Evolutionary conservation across 2,329 filamentous ascomycete species (phyloP), one percentile per base, ranked within the genome.

Genomic region (Hypoxylon sp.): DNA sequence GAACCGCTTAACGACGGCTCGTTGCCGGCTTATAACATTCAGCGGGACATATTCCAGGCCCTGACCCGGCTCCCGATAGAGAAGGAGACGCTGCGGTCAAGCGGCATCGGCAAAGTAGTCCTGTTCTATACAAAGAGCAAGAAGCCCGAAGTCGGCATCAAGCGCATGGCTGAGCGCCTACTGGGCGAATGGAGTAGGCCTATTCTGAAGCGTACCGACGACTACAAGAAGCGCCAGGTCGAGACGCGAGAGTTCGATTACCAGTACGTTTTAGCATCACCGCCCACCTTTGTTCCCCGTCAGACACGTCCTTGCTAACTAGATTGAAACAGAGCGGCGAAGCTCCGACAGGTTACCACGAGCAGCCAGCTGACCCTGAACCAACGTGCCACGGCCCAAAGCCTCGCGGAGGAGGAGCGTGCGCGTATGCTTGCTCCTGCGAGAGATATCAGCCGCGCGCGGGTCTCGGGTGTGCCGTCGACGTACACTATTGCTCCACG

Each of bases 101-200:
- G 93, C 74, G 94, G 95, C 19, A 96, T 99, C 71, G 96, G 96
- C 77, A 98, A 98, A 79, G 93, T 99, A 51, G 91, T 98, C 57
- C 88, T 97, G 69, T 99, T 98, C 83, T 99, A 99, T 82, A 98
- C 94, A 55, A 94, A 94, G 81, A 97, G 93, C 84, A 97, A 94
- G 83, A 91, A 93, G 72, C 92, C 94, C 0, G 93, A 98, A 80
- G 84, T 91, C 3, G 87, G 86, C 67, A 98, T 99, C 84, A 98
- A 98, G 84, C 90, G 95, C 72, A 93, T 94, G 82, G 96, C 96
- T 0, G 94, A 98, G 82, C 89, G 92, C 52, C 85, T 98, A n/a
- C 85, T 98, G 62, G 93, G 93, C 62, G 95, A 98, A 78, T 99
- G 96, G 96, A 97, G 94, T 71, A 87, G 96, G 43, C 94, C 95